Conservation (phyloP, 2,329 filamentous ascomycete species). For the Nemania serpens region DNA sequence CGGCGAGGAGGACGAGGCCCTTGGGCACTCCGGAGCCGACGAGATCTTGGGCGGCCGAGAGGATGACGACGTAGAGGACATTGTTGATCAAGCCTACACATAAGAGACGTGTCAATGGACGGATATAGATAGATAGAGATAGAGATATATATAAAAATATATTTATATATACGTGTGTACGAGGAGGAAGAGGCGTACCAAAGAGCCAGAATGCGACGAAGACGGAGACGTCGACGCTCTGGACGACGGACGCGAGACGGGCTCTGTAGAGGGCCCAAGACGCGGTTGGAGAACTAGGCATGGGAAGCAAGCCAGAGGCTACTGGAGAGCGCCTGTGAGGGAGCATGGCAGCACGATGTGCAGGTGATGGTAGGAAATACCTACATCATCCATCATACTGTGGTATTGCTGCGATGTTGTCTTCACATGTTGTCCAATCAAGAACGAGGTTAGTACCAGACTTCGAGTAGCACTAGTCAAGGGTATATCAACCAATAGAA, state of each 20-base stretch:
- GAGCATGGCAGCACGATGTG: constrained; percentile 17
- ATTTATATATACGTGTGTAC: neutral
- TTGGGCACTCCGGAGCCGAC: constrained; percentile 87
- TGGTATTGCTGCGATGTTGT: no score
- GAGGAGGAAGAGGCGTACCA: constrained; percentile 57
- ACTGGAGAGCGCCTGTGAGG: constrained; percentile 30
- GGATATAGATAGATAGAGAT: neutral
- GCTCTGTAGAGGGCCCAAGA: constrained; percentile 77
- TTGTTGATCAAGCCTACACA: constrained; percentile 87
- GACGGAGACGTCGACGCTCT: constrained; percentile 71
- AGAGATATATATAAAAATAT: no score
- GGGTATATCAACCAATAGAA: no score
- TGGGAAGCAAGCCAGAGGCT: constrained; percentile 51
- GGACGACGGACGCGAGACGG: constrained; percentile 66
- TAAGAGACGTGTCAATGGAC: neutral
- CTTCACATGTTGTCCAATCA: no score
- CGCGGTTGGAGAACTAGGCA: constrained; percentile 63
- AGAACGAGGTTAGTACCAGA: no score
- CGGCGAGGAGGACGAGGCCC: constrained; percentile 87
- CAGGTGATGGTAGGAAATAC: no score
- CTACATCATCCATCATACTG: no score
- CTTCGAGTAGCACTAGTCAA: no score
- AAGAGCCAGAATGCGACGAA: constrained; percentile 90
- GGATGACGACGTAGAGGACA: constrained; percentile 95
- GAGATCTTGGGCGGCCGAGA: constrained; percentile 92